phyloP scores from a whole-genome alignment of 208 protist genomes.

The Strigomonas culicis region DNA sequence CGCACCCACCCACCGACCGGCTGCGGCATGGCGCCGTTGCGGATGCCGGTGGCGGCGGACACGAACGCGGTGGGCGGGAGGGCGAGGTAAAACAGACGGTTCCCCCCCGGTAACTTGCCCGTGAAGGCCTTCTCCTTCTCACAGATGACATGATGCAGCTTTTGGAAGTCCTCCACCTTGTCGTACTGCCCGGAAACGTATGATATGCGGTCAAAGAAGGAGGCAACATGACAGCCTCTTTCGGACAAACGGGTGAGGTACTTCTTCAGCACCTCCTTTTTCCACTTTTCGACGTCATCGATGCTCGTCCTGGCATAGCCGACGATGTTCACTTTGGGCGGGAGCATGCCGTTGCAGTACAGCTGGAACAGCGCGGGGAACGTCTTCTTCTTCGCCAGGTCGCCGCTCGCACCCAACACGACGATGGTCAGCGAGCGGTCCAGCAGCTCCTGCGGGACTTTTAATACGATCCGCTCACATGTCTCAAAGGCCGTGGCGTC shows the following conservation, averaged over 20 bases:
- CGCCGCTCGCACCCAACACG: constrained; percentile 87
- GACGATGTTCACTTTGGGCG: constrained; percentile 65
- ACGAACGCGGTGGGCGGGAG: constrained; percentile 88
- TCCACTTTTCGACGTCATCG: constrained; percentile 63
- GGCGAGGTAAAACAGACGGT: constrained; percentile 90
- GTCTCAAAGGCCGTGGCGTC: constrained; percentile 8
- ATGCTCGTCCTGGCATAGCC: constrained; percentile 88
- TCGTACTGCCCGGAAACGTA: constrained; percentile 86
- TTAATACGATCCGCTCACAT: constrained; percentile 47
- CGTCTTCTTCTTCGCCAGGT: constrained; percentile 92
- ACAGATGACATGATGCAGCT: constrained; percentile 47
- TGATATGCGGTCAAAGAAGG: constrained; percentile 56
- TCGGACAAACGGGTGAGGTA: constrained; percentile 51
- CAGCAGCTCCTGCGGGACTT: constrained; percentile 43
- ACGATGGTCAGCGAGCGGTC: constrained; percentile 71
- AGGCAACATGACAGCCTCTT: constrained; percentile 48
- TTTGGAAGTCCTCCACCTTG: constrained; percentile 59
- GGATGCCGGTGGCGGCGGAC: constrained; percentile 45
- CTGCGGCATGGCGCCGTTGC: constrained; percentile 48
- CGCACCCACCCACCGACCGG: constrained; percentile 60
- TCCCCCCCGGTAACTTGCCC: constrained; percentile 34
- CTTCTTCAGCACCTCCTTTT: constrained; percentile 51
- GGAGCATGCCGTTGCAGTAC: constrained; percentile 78
- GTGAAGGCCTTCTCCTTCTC: constrained; percentile 49
- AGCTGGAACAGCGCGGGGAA: constrained; percentile 91